phyloP scores from a whole-genome alignment of 176 grass and related monocot genomes.

The Juncus effusus region DNA sequence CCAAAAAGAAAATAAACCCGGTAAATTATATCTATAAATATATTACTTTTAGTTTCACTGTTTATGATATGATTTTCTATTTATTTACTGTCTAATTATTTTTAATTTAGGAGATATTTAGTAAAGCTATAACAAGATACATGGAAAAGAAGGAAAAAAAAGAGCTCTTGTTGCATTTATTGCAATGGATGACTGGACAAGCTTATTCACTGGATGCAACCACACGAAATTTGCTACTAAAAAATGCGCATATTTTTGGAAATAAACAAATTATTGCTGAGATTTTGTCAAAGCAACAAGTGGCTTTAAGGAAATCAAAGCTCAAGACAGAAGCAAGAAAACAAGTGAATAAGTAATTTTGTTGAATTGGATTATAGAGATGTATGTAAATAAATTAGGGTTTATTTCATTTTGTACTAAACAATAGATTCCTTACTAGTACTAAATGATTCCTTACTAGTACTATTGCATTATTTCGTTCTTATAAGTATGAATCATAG shows the following conservation, averaged over 20 bases:
- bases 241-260: constrained; percentile 72
- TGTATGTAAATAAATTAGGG: constrained; percentile 2
- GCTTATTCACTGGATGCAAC: constrained; percentile 78
- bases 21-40: constrained; percentile 30
- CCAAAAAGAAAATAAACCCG: constrained; percentile 55
- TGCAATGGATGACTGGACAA: constrained; percentile 88
- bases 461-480: neutral
- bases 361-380: neutral
- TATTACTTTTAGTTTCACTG: constrained; percentile 18
- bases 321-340: constrained; percentile 24
- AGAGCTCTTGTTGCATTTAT: constrained; percentile 65
- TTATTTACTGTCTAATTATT: constrained; percentile 4
- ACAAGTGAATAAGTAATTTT: constrained; percentile 17
- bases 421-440: neutral
- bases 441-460: too few relatives aligned
- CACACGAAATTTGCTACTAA: constrained; percentile 85
- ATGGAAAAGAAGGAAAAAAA: constrained; percentile 71
- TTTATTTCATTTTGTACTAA: neutral
- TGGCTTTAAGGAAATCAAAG: constrained; percentile 32
- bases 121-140: constrained; percentile 56
- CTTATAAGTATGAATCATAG: too few relatives aligned
- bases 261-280: constrained; percentile 66
- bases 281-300: constrained; percentile 66
- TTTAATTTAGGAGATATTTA: constrained; percentile 71
- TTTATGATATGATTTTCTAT: neutral